A percentile compares a stretch with the other conserved stretches of the same genome.
Conservation (phyloP, 2,329 filamentous ascomycete species). For the Coniochaeta pulveracea region DNA sequence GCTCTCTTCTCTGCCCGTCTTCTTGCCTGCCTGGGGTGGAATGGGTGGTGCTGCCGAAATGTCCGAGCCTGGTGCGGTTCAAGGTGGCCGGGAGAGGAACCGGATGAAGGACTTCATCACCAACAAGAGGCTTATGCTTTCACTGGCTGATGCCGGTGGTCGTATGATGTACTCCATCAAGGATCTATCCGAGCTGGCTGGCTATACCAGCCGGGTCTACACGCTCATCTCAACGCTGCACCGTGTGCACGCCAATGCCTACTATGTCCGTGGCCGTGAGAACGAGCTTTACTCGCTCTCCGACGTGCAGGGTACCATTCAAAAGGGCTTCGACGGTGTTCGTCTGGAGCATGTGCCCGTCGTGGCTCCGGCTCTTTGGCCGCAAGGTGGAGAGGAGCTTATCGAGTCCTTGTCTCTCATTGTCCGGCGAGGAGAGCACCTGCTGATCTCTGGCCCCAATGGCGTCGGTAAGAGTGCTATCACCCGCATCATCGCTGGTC, state of each 20-base stretch:
- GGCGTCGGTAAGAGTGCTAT: constrained; percentile 91
- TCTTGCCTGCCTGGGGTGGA: constrained; percentile 88
- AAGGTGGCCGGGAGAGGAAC: constrained; percentile 57
- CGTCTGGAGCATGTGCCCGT: constrained; percentile 87
- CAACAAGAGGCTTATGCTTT: constrained; percentile 96
- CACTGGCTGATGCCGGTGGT: constrained; percentile 87
- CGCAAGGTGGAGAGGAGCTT: constrained; percentile 82
- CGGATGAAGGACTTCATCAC: constrained; percentile 99
- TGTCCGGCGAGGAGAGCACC: constrained; percentile 80
- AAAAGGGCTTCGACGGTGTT: constrained; percentile 91
- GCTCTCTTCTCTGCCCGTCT: constrained; percentile 83
- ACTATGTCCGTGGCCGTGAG: constrained; percentile 57
- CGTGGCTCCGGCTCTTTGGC: constrained; percentile 79
- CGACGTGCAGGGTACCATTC: constrained; percentile 86
- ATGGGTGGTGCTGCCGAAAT: constrained; percentile 64
- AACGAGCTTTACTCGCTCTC: constrained; percentile 80
- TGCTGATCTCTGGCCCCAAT: constrained; percentile 90
- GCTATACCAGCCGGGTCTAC: constrained; percentile 93
- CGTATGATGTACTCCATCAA: constrained; percentile 99
- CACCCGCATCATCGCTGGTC: constrained; percentile 72
- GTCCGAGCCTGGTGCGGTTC: constrained; percentile 32
- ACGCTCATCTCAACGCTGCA: constrained; percentile 91
- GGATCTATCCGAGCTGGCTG: constrained; percentile 88
- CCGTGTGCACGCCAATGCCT: constrained; percentile 82
- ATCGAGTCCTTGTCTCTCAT: constrained; percentile 83